Conservation (phyloP, 805 yeast species). For the Cyberlindnera japonica region DNA sequence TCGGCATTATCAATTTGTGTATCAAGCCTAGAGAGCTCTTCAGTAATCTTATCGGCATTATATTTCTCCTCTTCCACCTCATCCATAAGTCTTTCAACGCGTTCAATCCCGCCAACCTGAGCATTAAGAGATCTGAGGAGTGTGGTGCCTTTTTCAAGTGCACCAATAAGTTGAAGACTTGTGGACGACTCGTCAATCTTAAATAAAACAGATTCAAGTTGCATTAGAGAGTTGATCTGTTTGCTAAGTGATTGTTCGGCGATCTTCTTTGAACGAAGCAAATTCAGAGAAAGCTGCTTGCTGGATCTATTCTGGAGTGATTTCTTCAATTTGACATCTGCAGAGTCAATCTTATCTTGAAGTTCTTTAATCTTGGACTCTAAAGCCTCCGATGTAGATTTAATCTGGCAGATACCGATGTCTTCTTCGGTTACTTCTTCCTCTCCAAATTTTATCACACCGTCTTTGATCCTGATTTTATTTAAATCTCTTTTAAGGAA, state of each 20-base stretch:
- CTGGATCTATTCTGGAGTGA: slow-evolving; percentile 21
- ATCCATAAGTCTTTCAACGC: slow-evolving; percentile 39
- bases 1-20: slow-evolving; percentile 25
- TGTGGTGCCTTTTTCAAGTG: slow-evolving; percentile 34
- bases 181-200: slow-evolving; percentile 43
- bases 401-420: slow-evolving; percentile 31
- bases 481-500: slow-evolving; percentile 22
- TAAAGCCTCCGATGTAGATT: slow-evolving; percentile 23
- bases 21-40: slow-evolving; percentile 27
- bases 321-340: slow-evolving; percentile 17
- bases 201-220: slow-evolving; percentile 35
- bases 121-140: slow-evolving; percentile 36
- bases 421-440: slow-evolving; percentile 33
- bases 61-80: slow-evolving; percentile 36
- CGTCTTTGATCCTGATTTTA: slow-evolving; percentile 17
- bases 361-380: slow-evolving; percentile 24
- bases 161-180: slow-evolving; percentile 35
- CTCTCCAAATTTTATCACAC: slow-evolving; percentile 20
- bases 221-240: slow-evolving; percentile 32
- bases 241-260: slow-evolving; percentile 33
- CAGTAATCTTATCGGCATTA: slow-evolving; percentile 37
- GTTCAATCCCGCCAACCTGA: slow-evolving; percentile 41
- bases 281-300: slow-evolving; percentile 31
- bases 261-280: slow-evolving; percentile 33
- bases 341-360: slow-evolving; percentile 20